A percentile compares a stretch with the other conserved stretches of the same genome.
Conservation (phyloP, 139 green algal species). For the Chlorella vulgaris region DNA sequence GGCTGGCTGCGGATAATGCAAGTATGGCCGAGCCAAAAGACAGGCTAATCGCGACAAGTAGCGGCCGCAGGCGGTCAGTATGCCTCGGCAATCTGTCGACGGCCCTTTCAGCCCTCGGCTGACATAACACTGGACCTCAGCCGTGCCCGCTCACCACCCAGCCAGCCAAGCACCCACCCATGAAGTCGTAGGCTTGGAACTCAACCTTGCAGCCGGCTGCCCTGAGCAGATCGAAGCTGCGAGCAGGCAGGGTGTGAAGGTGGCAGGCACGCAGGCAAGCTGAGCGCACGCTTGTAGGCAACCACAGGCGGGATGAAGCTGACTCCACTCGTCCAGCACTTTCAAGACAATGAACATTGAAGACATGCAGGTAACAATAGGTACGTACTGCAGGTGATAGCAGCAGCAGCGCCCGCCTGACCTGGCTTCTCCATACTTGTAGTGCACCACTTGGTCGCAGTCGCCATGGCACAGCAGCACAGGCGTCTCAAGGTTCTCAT, state of each 20-base stretch:
- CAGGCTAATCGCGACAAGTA: not conserved
- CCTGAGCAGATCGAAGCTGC: constrained; percentile 55
- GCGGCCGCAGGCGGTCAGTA: too few species aligned
- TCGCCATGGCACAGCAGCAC: constrained; percentile 76
- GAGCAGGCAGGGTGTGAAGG: not conserved
- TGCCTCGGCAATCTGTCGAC: too few species aligned
- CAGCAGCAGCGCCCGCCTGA: too few species aligned
- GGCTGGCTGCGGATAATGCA: too few species aligned
- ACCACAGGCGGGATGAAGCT: not conserved
- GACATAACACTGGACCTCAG: too few species aligned
- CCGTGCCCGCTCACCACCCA: not conserved
- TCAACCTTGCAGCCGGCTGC: constrained; percentile 49
- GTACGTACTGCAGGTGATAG: too few species aligned
- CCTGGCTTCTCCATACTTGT: constrained; percentile 56
- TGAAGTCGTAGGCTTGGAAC: constrained; percentile 67
- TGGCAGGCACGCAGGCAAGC: not conserved
- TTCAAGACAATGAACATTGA: too few species aligned
- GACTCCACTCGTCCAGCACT: too few species aligned
- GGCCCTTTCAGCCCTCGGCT: too few species aligned
- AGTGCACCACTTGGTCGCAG: constrained; percentile 58
- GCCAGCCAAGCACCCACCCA: constrained; percentile 53
- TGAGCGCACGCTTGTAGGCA: not conserved
- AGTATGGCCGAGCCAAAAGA: too few species aligned
- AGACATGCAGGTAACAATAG: too few species aligned
- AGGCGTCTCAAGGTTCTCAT: constrained; percentile 67